A percentile compares a stretch with the other conserved stretches of the same genome.
phyloP scores from a whole-genome alignment of 306 rosid genomes.

The Elaeagnus macrophylla region DNA sequence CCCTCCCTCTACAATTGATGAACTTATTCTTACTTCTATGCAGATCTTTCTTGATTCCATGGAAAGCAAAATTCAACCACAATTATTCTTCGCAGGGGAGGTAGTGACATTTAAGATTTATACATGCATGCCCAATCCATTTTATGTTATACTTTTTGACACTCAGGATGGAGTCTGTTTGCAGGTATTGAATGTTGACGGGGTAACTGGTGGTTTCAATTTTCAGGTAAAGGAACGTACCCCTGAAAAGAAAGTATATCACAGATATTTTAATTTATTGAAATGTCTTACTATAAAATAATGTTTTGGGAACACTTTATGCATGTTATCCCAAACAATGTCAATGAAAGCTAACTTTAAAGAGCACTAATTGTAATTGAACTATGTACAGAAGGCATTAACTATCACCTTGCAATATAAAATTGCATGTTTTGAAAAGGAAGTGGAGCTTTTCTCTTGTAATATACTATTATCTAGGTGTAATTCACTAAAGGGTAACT shows the following conservation, averaged over 20 bases:
- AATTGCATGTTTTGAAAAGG: background rate
- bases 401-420: conserved; percentile 11
- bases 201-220: conserved; percentile 91
- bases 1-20: conserved; percentile 8
- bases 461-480: background rate
- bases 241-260: too few species aligned
- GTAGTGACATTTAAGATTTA: conserved; percentile 23
- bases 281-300: too few species aligned
- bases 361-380: background rate
- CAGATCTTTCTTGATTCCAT: conserved; percentile 69
- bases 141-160: conserved; percentile 6
- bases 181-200: conserved; percentile 83
- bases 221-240: conserved; percentile 54
- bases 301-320: background rate
- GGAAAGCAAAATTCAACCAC: conserved; percentile 70
- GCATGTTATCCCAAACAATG: background rate
- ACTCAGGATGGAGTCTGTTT: conserved; percentile 17
- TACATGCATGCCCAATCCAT: conserved; percentile 3
- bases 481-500: background rate
- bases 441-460: background rate
- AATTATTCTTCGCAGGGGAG: conserved; percentile 88
- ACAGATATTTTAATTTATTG: too few species aligned
- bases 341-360: background rate
- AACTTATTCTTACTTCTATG: conserved; percentile 8
- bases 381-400: background rate